phyloP scores from a whole-genome alignment of 805 yeast genomes.

The Cyberlindnera mississippiensis region DNA sequence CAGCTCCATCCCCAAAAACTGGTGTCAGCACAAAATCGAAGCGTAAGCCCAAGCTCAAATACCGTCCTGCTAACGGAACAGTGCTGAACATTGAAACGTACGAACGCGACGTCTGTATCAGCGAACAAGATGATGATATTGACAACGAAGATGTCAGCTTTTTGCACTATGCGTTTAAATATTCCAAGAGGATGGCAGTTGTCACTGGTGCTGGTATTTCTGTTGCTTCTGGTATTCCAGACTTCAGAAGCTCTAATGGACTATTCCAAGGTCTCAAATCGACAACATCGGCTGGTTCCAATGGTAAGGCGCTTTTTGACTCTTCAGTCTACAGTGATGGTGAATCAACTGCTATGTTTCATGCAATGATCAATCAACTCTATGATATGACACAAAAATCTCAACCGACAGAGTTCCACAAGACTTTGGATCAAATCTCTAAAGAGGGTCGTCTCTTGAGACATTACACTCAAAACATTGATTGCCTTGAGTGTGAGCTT shows the following conservation, averaged over 20 bases:
- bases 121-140: constrained; percentile 31
- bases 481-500: constrained; percentile 66
- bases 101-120: constrained; percentile 25
- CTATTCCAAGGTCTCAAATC: constrained; percentile 54
- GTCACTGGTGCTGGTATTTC: constrained; percentile 91
- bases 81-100: constrained; percentile 35
- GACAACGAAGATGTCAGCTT: constrained; percentile 43
- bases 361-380: constrained; percentile 66
- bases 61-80: constrained; percentile 45
- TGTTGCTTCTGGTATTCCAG: constrained; percentile 89
- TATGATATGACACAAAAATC: constrained; percentile 50
- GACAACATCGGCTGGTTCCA: constrained; percentile 34
- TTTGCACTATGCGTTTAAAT: constrained; percentile 46
- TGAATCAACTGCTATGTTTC: constrained; percentile 59
- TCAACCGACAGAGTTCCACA: constrained; percentile 74
- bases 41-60: constrained; percentile 43
- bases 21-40: constrained; percentile 8
- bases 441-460: constrained; percentile 61
- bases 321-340: constrained; percentile 68
- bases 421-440: constrained; percentile 55
- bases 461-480: constrained; percentile 86
- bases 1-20: not conserved
- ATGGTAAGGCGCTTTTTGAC: constrained; percentile 75
- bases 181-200: constrained; percentile 57
- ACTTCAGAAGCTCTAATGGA: constrained; percentile 76